Evolutionary conservation across 257 asterid genomes (phyloP).

Genomic region (Salvia hispanica): DNA sequence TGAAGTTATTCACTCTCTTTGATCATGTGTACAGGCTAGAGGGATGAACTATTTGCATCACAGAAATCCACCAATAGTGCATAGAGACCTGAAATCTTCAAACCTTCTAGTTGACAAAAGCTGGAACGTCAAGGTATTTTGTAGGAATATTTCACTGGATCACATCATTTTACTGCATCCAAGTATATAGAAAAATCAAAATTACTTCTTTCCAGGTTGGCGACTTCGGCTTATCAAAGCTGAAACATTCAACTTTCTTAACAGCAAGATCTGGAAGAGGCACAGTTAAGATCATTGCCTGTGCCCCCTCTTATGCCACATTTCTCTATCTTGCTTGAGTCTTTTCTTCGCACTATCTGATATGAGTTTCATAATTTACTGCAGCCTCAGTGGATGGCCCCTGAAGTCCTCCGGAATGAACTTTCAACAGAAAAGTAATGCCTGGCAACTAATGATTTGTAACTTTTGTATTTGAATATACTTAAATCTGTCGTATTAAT

Average conservation of each 20-base stretch:
- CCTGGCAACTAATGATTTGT: background rate
- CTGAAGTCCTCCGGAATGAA: slow-evolving; percentile 81
- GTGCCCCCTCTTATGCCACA: background rate
- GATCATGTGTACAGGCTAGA: slow-evolving; percentile 55
- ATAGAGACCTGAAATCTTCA: slow-evolving; percentile 79
- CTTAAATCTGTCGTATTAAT: background rate
- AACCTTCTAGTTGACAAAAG: slow-evolving; percentile 77
- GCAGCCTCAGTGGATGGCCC: slow-evolving; percentile 96
- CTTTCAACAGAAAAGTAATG: slow-evolving; percentile 73
- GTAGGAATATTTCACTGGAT: background rate
- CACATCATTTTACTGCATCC: background rate
- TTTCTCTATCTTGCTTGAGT: background rate
- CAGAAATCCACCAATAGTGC: slow-evolving; percentile 78
- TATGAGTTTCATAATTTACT: slow-evolving; percentile 6
- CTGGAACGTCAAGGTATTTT: slow-evolving; percentile 73
- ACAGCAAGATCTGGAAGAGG: slow-evolving; percentile 71
- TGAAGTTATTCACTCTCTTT: slow-evolving; percentile 9
- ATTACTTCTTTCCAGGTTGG: slow-evolving; percentile 55
- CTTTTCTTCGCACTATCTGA: slow-evolving; percentile 13
- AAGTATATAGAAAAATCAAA: background rate
- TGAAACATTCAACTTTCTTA: slow-evolving; percentile 59
- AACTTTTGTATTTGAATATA: background rate
- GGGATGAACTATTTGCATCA: slow-evolving; percentile 84
- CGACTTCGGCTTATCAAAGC: slow-evolving; percentile 75
- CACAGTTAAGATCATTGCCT: slow-evolving; percentile 54